Evolutionary conservation across 805 yeast species (phyloP).

Genomic region (Candida easanensis): DNA sequence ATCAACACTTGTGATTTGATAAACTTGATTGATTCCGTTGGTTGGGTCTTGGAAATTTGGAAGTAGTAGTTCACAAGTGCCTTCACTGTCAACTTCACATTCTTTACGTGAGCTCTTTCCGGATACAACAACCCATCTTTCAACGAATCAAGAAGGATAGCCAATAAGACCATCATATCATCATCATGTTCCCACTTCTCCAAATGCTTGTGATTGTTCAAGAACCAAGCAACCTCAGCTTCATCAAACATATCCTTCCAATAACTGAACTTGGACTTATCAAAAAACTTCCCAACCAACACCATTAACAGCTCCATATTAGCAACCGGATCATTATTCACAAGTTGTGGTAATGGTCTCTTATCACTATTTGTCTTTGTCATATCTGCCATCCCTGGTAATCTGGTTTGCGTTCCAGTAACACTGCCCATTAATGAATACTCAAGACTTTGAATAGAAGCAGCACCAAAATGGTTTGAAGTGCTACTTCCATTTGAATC

Average conservation of each 20-base stretch:
- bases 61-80: constrained; percentile 15
- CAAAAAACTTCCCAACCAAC: constrained; percentile 18
- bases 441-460: constrained; percentile 16
- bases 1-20: constrained; percentile 22
- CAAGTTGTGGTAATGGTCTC: constrained; percentile 14
- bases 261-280: constrained; percentile 9
- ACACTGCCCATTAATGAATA: constrained; percentile 4
- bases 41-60: constrained; percentile 19
- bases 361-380: constrained; percentile 1
- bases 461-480: constrained; percentile 13
- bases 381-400: constrained; percentile 1
- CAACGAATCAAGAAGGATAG: constrained; percentile 21
- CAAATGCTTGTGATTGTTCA: constrained; percentile 9
- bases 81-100: constrained; percentile 3
- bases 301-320: constrained; percentile 13
- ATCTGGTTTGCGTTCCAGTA: background rate
- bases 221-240: constrained; percentile 10
- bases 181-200: constrained; percentile 19
- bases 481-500: constrained; percentile 17
- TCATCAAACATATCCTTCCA: constrained; percentile 19
- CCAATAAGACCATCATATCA: constrained; percentile 18
- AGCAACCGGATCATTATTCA: background rate
- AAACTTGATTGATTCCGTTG: constrained; percentile 13
- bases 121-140: constrained; percentile 13
- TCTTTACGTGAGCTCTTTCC: constrained; percentile 1